phyloP scores from a whole-genome alignment of 1,284 basidiomycete genomes.

The Moesziomyces sp. region DNA sequence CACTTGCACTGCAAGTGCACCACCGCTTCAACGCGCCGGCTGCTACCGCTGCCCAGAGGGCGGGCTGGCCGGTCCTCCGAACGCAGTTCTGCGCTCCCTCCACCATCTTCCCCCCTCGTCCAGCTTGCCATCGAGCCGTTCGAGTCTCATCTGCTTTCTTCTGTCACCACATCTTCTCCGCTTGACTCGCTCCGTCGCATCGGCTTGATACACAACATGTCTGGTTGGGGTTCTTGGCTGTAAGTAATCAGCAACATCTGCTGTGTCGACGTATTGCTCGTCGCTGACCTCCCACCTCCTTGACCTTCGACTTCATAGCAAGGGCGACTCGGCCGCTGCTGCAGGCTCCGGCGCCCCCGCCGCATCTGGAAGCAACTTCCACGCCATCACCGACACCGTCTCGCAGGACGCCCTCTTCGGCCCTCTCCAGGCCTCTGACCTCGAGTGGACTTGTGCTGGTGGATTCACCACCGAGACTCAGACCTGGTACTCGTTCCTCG shows the following conservation, averaged over 20 bases:
- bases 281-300: background rate
- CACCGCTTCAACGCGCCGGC: too few species aligned
- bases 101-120: too few species aligned
- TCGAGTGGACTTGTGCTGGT: constrained; percentile 81
- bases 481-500: constrained; percentile 83
- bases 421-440: constrained; percentile 76
- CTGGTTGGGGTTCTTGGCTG: constrained; percentile 66
- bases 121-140: too few species aligned
- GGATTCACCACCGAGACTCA: constrained; percentile 95
- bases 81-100: too few species aligned
- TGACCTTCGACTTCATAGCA: constrained; percentile 4
- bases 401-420: constrained; percentile 73
- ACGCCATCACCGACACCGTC: constrained; percentile 59
- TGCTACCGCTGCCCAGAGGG: too few species aligned
- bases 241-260: constrained; percentile 27
- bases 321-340: constrained; percentile 32
- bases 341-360: constrained; percentile 17
- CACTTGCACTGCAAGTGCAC: too few species aligned
- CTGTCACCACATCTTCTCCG: too few species aligned
- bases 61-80: too few species aligned
- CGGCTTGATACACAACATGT: constrained; percentile 39
- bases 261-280: background rate
- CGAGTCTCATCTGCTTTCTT: too few species aligned
- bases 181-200: background rate
- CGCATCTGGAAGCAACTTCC: constrained; percentile 59